Conservation (phyloP, 164 flowering plant genomes). For the Piper longum region DNA sequence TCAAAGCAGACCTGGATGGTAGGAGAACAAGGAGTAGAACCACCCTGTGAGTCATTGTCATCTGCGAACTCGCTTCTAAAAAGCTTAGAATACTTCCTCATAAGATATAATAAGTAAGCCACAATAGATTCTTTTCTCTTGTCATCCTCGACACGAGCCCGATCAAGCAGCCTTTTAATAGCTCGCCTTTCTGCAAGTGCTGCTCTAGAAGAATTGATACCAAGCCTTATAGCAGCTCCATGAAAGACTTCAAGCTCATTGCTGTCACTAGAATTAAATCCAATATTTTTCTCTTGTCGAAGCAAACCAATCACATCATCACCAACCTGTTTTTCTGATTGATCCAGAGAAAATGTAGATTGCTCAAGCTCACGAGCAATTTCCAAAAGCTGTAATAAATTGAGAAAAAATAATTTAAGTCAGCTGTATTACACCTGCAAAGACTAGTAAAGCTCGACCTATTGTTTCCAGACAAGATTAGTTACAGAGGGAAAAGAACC, state of each 20-base stretch:
- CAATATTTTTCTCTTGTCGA: conserved; percentile 72
- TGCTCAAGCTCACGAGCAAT: conserved; percentile 59
- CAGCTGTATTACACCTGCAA: neutral
- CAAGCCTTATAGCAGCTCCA: conserved; percentile 77
- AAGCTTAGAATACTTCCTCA: conserved; percentile 88
- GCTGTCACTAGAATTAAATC: conserved; percentile 32
- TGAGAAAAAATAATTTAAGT: neutral
- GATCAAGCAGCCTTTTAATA: conserved; percentile 73
- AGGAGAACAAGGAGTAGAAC: conserved; percentile 93
- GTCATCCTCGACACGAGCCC: conserved; percentile 81
- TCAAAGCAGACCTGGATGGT: conserved; percentile 48
- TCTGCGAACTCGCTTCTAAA: conserved; percentile 79
- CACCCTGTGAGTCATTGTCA: conserved; percentile 98
- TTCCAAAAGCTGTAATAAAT: conserved; percentile 51
- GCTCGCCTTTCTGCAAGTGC: conserved; percentile 92
- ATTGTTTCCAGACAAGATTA: neutral
- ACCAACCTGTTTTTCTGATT: conserved; percentile 81
- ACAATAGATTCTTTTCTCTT: conserved; percentile 94
- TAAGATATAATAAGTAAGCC: conserved; percentile 82
- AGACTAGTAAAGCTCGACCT: neutral
- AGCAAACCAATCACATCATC: conserved; percentile 83
- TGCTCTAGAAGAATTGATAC: conserved; percentile 84
- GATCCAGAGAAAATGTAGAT: conserved; percentile 53
- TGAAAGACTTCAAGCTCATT: conserved; percentile 86
- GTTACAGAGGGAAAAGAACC: too few relatives aligned